These are phyloP conservation scores for Cupressus sempervirens DNA, from an alignment of 75 land plant species.

Conservation along the genomic window DNA sequence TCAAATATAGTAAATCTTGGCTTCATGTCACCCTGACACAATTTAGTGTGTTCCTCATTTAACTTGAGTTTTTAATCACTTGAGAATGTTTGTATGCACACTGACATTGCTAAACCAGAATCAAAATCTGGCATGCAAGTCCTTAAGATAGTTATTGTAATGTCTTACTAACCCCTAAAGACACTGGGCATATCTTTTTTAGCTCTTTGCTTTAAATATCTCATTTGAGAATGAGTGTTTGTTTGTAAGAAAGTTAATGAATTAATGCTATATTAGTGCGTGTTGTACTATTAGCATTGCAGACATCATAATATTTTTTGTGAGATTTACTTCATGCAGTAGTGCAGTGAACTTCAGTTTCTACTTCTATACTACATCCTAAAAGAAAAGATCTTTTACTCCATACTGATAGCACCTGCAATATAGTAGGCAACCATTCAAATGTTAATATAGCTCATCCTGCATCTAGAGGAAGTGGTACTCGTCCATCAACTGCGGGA, in stretches of 20 bases:
- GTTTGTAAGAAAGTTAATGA: neutral
- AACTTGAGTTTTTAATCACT: neutral
- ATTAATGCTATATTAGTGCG: neutral
- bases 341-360: neutral
- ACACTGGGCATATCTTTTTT: neutral
- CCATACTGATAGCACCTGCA: neutral
- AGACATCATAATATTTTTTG: neutral
- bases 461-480: constrained; percentile 79
- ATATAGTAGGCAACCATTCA: constrained; percentile 22
- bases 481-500: constrained; percentile 79
- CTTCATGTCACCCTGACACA: neutral
- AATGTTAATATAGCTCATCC: constrained; percentile 51
- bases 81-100: neutral
- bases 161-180: too few species aligned
- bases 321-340: neutral
- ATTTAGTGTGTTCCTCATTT: neutral
- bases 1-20: neutral
- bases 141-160: neutral
- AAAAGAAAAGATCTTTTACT: neutral
- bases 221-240: neutral
- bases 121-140: neutral
- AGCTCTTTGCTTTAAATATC: neutral
- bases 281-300: neutral
- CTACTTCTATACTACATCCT: neutral
- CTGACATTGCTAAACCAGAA: neutral